Evolutionary conservation across 495 filamentous ascomycete genomes (phyloP).

Genomic region (Penicillium antarcticum): DNA sequence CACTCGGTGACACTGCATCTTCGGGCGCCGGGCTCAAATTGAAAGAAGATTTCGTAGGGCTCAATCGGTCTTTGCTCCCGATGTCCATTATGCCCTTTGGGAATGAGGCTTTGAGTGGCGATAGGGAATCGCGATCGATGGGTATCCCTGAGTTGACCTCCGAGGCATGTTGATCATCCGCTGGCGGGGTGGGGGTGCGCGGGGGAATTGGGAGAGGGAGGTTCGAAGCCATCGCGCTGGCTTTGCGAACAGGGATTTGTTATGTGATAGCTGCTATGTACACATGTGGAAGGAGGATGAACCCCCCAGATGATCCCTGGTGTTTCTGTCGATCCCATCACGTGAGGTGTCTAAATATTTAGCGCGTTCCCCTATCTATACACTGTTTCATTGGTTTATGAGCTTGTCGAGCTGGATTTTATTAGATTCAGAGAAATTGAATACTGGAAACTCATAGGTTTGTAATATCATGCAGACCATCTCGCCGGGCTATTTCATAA

Average conservation of each 20-base stretch:
- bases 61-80: constrained; percentile 31
- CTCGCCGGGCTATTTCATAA: no score
- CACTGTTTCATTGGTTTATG: no score
- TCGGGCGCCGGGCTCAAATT: constrained; percentile 32
- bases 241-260: constrained; percentile 8
- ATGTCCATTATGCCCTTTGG: constrained; percentile 26
- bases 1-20: constrained; percentile 33
- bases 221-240: constrained; percentile 49
- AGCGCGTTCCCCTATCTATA: neutral
- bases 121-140: constrained; percentile 61
- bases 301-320: constrained; percentile 1
- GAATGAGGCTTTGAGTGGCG: constrained; percentile 56
- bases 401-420: no score
- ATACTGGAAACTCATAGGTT: no score
- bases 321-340: constrained; percentile 5
- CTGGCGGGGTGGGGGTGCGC: constrained; percentile 66
- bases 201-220: constrained; percentile 64
- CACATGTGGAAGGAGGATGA: neutral
- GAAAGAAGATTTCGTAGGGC: constrained; percentile 40
- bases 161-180: constrained; percentile 42
- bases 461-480: no score
- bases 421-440: no score
- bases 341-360: constrained; percentile 2
- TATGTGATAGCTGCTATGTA: constrained; percentile 4
- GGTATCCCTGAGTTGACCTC: constrained; percentile 32